A percentile compares a stretch with the other conserved stretches of the same genome.
phyloP scores from a whole-genome alignment of 2,329 filamentous ascomycete genomes.

The Fragosphaeria purpurea region DNA sequence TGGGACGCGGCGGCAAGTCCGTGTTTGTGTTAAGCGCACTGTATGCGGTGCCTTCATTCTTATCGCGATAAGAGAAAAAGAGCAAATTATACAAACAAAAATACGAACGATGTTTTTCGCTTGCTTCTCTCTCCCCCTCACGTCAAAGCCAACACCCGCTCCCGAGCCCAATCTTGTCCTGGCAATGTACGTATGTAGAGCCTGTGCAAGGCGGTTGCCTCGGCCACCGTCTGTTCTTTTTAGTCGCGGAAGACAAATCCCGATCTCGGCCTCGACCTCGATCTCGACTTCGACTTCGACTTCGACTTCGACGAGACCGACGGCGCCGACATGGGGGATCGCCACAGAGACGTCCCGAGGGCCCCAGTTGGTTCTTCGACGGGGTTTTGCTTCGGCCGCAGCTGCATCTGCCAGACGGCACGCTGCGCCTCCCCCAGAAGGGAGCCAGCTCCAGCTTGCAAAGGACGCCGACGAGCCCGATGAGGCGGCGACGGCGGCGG shows the following conservation, averaged over 20 bases:
- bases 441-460: too few species aligned
- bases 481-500: not conserved
- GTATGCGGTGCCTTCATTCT: not conserved
- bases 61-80: slow-evolving; percentile 8
- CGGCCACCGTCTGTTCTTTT: not conserved
- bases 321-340: too few species aligned
- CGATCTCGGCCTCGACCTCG: not conserved
- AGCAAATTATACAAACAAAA: not conserved
- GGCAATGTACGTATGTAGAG: slow-evolving; percentile 29
- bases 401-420: too few species aligned
- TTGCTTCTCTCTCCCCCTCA: too few species aligned
- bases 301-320: too few species aligned
- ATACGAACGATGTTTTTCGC: not conserved
- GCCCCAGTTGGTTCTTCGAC: too few species aligned
- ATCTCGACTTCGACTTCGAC: too few species aligned
- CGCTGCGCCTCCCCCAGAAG: too few species aligned
- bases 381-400: too few species aligned
- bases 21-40: not conserved
- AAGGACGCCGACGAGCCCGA: not conserved
- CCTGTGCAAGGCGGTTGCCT: slow-evolving; percentile 21
- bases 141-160: not conserved
- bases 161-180: not conserved
- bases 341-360: too few species aligned
- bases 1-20: not conserved
- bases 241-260: too few species aligned